Evolutionary conservation across 176 grass and related monocot genomes (phyloP), one percentile per base, ranked within the genome.

Genomic region (Alloteropsis semialata): DNA sequence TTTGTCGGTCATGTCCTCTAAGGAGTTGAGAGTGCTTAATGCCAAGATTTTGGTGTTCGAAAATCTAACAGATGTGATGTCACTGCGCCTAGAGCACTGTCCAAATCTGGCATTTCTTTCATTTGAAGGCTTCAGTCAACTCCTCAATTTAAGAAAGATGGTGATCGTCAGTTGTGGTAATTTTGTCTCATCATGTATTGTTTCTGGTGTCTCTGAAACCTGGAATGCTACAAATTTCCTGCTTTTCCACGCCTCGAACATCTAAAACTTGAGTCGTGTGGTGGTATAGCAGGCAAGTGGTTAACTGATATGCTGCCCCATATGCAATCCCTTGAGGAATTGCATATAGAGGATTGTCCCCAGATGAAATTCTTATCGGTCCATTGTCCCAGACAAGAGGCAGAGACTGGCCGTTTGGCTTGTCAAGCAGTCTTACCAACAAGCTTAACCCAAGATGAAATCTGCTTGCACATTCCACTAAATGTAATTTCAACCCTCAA

Each of bases 71-170:
- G 43, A 4, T 18, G 46, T 14, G 46, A 88, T 32, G 1, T 42
- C 49, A 41, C 21, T 88, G 33, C 3, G 7, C 16, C 83, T 88
- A 65, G 27, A 21, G 12, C 8, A 7, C 18, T 78, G 77, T 17
- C 36, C 10, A n/a, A 83, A 41, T 42, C 53, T 86, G 33, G 65
- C 28, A n/a, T 86, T 44, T 72, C 59, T 76, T 54, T 61, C 32
- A 19, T 51, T 19, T 18, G 60, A 84, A 34, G 74, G 81, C 3
- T 79, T 89, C 10, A 69, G 53, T 42, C 66, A 90, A 50, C 69
- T 90, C 53, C 37, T 32, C 33, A 58, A 44, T 13, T 78, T 89
- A 38, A 45, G 33, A 74, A 34, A 53, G 18, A 53, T 53, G 50
- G 18, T 21, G 8, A 53, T 53, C 18, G 5, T 22, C 50, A 53